Evolutionary conservation across 805 yeast genomes (phyloP), one percentile per base, ranked within the genome.

Genomic region (Yamadazyma nakazawae): DNA sequence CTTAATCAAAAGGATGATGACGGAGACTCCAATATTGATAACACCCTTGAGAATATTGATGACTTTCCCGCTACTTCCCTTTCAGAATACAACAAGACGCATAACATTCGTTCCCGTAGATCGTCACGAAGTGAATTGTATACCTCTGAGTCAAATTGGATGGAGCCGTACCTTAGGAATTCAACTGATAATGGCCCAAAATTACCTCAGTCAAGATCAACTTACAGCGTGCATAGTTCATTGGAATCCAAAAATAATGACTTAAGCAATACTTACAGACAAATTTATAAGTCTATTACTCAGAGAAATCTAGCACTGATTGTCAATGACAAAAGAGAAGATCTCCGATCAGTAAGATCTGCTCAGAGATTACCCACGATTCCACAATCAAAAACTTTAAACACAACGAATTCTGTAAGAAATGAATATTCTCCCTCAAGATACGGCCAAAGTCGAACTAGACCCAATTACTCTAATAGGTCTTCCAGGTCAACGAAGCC

Each of bases 61-160:
- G 60, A 54, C 12, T 64, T 69, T 37, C 74, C 74, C 0, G 45
- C 64, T 4, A 64, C 74, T 1, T 66, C 73, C 3, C 55, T 68
- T 21, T 63, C 71, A 13, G 72, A 66, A 42, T 68, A 69, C 48
- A 64, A 66, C 46, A 53, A 61, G 14, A 61, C 57, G 32, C 51
- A 52, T 36, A 40, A 46, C 24, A 39, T 37, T 12, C 56, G 66
- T 24, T 69, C 75, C 3, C 49, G 74, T 19, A 54, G 69, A 43
- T 69, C 75, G 5, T 67, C 75, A 5, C 55, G 62, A 35, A 70
- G 75, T 54, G 76, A 72, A 28, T 55, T 73, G 36, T 71, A 76
- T 53, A 59, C 65, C 2, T 61, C 73, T 12, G 79, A 74, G 37
- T 66, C 74, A 16, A 73, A 70, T 46, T 78, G 82, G 82, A 76